Evolutionary conservation across 23 red algal genomes (phyloP), one percentile per base, ranked within the genome.

Genomic region (Cyanidioschyzon merolae): DNA sequence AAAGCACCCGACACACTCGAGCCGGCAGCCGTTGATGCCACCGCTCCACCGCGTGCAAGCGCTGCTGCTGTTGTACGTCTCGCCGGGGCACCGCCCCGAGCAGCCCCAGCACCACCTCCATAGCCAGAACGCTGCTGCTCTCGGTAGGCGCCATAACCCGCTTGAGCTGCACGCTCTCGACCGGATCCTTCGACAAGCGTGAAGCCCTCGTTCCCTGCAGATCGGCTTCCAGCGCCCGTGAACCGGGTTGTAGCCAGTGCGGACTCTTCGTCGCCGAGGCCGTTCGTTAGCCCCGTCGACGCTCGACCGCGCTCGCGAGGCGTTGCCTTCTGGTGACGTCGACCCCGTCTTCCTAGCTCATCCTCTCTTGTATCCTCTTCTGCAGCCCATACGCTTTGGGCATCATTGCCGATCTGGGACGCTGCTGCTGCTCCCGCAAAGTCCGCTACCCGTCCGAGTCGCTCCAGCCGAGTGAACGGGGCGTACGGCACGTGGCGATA

Each of bases 401-500:
- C 67, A 18, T 68, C 83, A 16, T 12, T 40, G 27, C 76, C 75
- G 29, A 71, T 57, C n/a, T 34, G 45, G n/a, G n/a, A n/a, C 0
- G 1, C 50, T 50, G 45, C 1, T 31, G 18, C 78, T 7, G n/a
- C 41, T 30, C 58, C 41, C 15, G 38, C 41, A 37, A 67, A 91
- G 54, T 98, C 94, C 18, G 94, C 94, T 0, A 88, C 94, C 12
- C 89, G 82, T 30, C 94, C 94, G 39, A 91, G 79, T 37, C 83
- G 81, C 40, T 98, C 94, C 17, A 88, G 88, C 82, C 89, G 88
- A 32, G 85, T 86, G 74, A 98, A 98, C n/a, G 94, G 86, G 25
- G 94, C 94, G 74, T 98, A 98, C 39, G 94, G 94, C 83, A 98
- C 90, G 77, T 91, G 82, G 41, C 83, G 84, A 81, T 91, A 98